phyloP scores from a whole-genome alignment of 345 rosid genomes.

The Sisymbrium altissimum region DNA sequence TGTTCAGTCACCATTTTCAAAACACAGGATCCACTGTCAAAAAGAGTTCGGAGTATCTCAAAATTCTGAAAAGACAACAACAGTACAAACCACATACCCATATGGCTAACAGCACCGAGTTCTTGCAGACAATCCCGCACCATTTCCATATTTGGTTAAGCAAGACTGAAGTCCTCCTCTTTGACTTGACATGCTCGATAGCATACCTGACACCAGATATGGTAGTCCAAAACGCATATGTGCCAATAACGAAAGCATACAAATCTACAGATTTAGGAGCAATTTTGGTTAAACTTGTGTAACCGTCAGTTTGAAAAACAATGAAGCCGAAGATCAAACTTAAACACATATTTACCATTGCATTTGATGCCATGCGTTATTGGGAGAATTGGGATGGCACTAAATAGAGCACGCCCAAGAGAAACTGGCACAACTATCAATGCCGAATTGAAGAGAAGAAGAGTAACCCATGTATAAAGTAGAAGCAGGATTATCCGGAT shows the following conservation, averaged over 20 bases:
- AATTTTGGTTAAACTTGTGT: neutral
- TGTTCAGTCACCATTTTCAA: slow-evolving; percentile 27
- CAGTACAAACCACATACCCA: slow-evolving; percentile 56
- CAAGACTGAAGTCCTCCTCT: slow-evolving; percentile 68
- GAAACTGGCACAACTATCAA: slow-evolving; percentile 85
- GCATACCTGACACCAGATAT: slow-evolving; percentile 88
- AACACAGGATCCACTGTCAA: neutral
- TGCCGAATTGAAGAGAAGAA: slow-evolving; percentile 88
- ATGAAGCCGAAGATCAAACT: neutral
- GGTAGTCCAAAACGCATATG: slow-evolving; percentile 90
- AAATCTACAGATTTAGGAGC: slow-evolving; percentile 48
- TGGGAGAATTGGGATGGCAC: slow-evolving; percentile 89
- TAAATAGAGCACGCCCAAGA: slow-evolving; percentile 92
- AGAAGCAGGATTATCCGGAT: slow-evolving; percentile 76
- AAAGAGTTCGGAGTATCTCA: neutral
- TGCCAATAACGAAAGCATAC: slow-evolving; percentile 91
- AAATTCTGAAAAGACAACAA: neutral
- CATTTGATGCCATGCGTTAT: slow-evolving; percentile 96
- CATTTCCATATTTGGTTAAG: slow-evolving; percentile 75
- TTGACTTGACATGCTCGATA: slow-evolving; percentile 69
- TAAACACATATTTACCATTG: slow-evolving; percentile 60
- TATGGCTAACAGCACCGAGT: slow-evolving; percentile 74
- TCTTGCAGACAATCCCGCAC: slow-evolving; percentile 82
- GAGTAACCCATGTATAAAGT: slow-evolving; percentile 94
- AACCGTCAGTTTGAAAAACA: neutral